Evolutionary conservation across 2,329 filamentous ascomycete species (phyloP).

Genomic region (Penicillium hordei): DNA sequence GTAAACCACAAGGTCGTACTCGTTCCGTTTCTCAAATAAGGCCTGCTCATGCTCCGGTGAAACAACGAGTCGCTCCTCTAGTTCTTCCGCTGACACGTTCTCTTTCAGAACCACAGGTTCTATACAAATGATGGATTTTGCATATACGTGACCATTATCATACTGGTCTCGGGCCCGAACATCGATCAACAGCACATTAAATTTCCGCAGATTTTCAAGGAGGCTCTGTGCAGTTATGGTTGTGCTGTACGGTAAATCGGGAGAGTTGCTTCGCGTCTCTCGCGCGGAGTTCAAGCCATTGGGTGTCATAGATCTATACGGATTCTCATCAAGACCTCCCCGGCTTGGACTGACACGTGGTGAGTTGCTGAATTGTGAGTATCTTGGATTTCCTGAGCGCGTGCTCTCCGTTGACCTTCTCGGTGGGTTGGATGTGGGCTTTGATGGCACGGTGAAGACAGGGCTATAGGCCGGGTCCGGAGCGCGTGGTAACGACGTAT

Average conservation of each 20-base stretch:
- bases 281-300: constrained; percentile 41
- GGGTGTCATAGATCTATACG: constrained; percentile 47
- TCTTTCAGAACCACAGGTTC: constrained; percentile 76
- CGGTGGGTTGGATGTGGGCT: constrained; percentile 40
- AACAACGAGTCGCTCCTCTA: constrained; percentile 53
- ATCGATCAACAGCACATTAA: constrained; percentile 77
- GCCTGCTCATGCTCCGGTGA: constrained; percentile 62
- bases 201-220: constrained; percentile 65
- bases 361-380: constrained; percentile 36
- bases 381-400: constrained; percentile 39
- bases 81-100: constrained; percentile 63
- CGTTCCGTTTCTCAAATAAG: constrained; percentile 69
- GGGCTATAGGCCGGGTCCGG: constrained; percentile 52
- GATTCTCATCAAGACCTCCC: constrained; percentile 40
- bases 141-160: constrained; percentile 85
- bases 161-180: constrained; percentile 77
- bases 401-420: constrained; percentile 44
- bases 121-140: constrained; percentile 80
- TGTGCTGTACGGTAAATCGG: constrained; percentile 55
- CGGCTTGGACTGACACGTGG: constrained; percentile 38
- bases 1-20: constrained; percentile 85
- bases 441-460: constrained; percentile 42
- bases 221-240: constrained; percentile 70
- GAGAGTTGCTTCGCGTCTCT: constrained; percentile 44
- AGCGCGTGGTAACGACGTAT: constrained; percentile 46